Percentiles rank a stretch among this genome's conserved stretches.
These are phyloP conservation scores for Pascua guehoae DNA, from an alignment of 1,284 basidiomycete species.

Conservation along the genomic window DNA sequence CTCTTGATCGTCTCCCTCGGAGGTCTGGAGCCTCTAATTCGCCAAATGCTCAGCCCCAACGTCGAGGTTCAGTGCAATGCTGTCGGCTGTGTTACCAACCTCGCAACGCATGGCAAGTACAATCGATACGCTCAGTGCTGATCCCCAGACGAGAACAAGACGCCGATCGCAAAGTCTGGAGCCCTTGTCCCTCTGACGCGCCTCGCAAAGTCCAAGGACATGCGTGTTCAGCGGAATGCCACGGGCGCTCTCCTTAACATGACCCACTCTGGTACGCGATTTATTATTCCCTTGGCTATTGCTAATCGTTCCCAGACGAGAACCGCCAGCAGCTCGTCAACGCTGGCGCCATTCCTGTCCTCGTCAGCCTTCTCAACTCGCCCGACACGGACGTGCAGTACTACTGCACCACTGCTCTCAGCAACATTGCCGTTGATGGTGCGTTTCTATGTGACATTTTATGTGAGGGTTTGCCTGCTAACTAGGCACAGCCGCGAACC, in stretches of 20 bases:
- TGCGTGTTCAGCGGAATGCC: slow-evolving; percentile 98
- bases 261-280: slow-evolving; percentile 84
- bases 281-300: neutral
- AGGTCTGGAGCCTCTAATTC: slow-evolving; percentile 94
- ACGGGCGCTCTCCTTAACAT: slow-evolving; percentile 98
- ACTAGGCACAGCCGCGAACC: slow-evolving; percentile 63
- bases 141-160: slow-evolving; percentile 90
- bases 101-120: slow-evolving; percentile 90
- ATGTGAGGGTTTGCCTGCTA: neutral
- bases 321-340: slow-evolving; percentile 98
- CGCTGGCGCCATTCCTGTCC: slow-evolving; percentile 95
- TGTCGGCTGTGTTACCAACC: slow-evolving; percentile 98
- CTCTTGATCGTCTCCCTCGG: slow-evolving; percentile 97
- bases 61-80: slow-evolving; percentile 99
- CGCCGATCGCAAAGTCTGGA: slow-evolving; percentile 98
- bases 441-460: slow-evolving; percentile 24
- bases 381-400: slow-evolving; percentile 99
- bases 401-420: slow-evolving; percentile 97
- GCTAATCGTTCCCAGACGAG: slow-evolving; percentile 64
- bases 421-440: slow-evolving; percentile 98
- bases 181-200: slow-evolving; percentile 94
- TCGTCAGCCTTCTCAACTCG: slow-evolving; percentile 92
- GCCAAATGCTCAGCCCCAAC: slow-evolving; percentile 98
- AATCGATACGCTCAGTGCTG: neutral
- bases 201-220: slow-evolving; percentile 95